Conservation (phyloP, 2,329 filamentous ascomycete species). For the Clonostachys byssicola region DNA sequence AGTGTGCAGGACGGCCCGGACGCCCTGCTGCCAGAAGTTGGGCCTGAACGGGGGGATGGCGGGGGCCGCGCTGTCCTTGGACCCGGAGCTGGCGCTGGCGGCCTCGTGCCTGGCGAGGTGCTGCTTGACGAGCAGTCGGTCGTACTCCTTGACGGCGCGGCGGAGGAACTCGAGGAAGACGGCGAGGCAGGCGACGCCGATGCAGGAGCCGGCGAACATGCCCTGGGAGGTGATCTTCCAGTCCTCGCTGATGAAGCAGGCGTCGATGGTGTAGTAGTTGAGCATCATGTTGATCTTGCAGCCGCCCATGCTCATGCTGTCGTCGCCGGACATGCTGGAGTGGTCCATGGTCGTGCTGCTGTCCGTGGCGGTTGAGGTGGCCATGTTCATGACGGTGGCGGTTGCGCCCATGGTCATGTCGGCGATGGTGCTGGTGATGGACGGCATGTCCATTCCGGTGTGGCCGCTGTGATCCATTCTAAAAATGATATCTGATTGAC, state of each 20-base stretch:
- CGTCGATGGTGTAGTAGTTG: slow-evolving; percentile 72
- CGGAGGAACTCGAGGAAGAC: slow-evolving; percentile 70
- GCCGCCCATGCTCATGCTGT: slow-evolving; percentile 8
- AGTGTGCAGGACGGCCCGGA: slow-evolving; percentile 65
- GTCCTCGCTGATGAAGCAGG: slow-evolving; percentile 64
- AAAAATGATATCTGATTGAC: neutral
- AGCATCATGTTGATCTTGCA: slow-evolving; percentile 62
- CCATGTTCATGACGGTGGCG: too few relatives aligned
- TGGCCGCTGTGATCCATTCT: slow-evolving; percentile 2
- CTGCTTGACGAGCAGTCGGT: slow-evolving; percentile 57
- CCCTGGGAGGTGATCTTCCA: slow-evolving; percentile 68
- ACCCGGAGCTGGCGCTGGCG: neutral
- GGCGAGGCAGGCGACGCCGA: slow-evolving; percentile 73
- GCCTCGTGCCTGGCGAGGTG: slow-evolving; percentile 24
- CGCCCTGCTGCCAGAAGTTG: slow-evolving; percentile 58
- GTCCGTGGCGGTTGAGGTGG: neutral
- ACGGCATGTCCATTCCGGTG: slow-evolving; percentile 17
- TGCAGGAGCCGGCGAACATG: slow-evolving; percentile 77
- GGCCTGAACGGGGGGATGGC: slow-evolving; percentile 42
- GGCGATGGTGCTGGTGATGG: neutral
- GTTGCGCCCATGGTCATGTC: too few relatives aligned
- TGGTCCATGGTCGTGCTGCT: slow-evolving; percentile 7
- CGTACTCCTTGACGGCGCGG: slow-evolving; percentile 67
- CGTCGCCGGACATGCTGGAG: slow-evolving; percentile 28
- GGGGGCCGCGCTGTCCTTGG: neutral